Conservation (phyloP, 805 yeast genomes). For the Blastobotrys parvus region DNA sequence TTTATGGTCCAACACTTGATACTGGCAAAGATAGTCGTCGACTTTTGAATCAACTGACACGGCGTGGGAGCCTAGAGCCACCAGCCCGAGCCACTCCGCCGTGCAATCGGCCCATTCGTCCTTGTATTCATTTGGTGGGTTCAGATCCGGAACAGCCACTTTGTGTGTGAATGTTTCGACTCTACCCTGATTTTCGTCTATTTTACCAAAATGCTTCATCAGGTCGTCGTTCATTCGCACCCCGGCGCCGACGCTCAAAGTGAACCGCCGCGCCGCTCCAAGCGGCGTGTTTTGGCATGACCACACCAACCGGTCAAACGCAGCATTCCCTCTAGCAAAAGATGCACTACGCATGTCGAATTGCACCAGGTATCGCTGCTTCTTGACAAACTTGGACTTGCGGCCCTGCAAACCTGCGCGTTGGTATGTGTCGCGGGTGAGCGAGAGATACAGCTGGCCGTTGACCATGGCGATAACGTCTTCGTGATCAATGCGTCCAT, state of each 20-base stretch:
- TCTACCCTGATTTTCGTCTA: not conserved
- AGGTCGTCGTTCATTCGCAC: not conserved
- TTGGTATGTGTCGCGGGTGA: conserved; percentile 27
- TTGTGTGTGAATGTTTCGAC: not conserved
- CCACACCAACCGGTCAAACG: conserved; percentile 17
- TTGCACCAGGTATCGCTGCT: conserved; percentile 4
- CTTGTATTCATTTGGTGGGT: not conserved
- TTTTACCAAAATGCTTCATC: not conserved
- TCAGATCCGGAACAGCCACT: too few species aligned
- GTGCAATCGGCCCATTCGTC: conserved; percentile 15
- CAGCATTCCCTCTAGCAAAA: conserved; percentile 5
- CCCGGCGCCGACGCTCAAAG: not conserved
- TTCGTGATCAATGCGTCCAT: conserved; percentile 25
- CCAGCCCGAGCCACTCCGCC: conserved; percentile 19
- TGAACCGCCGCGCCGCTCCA: not conserved
- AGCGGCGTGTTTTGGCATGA: conserved; percentile 14
- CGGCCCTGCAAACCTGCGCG: conserved; percentile 30
- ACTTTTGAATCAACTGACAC: conserved; percentile 6
- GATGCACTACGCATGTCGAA: conserved; percentile 11
- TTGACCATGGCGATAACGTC: conserved; percentile 25
- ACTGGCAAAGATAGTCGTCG: conserved; percentile 13
- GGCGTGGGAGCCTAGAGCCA: conserved; percentile 12
- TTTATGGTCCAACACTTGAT: conserved; percentile 7
- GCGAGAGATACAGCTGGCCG: conserved; percentile 25
- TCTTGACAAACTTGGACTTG: conserved; percentile 16